Conservation (phyloP, 2,329 filamentous ascomycete genomes). For the Cordyceps javanica region DNA sequence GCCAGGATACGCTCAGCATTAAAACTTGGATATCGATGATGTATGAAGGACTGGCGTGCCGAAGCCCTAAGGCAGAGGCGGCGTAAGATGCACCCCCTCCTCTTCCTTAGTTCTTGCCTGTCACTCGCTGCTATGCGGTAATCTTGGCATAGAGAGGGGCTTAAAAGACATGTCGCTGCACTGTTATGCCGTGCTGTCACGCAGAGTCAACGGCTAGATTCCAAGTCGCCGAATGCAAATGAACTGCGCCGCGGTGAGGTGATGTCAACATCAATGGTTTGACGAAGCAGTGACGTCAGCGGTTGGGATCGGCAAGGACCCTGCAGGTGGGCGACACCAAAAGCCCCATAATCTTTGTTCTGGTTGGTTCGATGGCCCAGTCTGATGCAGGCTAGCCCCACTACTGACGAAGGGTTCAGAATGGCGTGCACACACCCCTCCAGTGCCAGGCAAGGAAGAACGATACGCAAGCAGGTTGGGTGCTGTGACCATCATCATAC, state of each 20-base stretch:
- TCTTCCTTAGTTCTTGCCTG: neutral
- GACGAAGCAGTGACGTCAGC: slow-evolving; percentile 23
- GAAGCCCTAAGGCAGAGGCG: neutral
- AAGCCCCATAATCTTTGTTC: slow-evolving; percentile 6
- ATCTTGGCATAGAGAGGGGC: neutral
- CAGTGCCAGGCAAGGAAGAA: neutral
- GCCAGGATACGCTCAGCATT: neutral
- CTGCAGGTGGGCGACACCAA: slow-evolving; percentile 5
- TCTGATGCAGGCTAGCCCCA: neutral
- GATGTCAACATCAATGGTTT: slow-evolving; percentile 21
- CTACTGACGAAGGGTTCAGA: slow-evolving; percentile 2
- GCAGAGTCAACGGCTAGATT: neutral
- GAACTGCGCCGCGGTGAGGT: slow-evolving; percentile 17
- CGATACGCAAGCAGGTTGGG: neutral
- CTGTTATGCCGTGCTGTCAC: slow-evolving; percentile 3
- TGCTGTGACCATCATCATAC: slow-evolving; percentile 8
- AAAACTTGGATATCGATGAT: slow-evolving; percentile 4
- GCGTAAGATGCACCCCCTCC: neutral
- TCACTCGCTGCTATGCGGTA: neutral
- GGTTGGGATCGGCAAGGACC: slow-evolving; percentile 13
- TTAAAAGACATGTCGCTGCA: slow-evolving; percentile 3
- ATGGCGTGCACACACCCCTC: neutral
- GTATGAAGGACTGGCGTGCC: neutral
- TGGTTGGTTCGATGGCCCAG: slow-evolving; percentile 11
- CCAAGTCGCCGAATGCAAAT: slow-evolving; percentile 5